Base-by-base conservation (phyloP, 2,329 filamentous ascomycete genomes). In the Aspergillus tamarii region DNA sequence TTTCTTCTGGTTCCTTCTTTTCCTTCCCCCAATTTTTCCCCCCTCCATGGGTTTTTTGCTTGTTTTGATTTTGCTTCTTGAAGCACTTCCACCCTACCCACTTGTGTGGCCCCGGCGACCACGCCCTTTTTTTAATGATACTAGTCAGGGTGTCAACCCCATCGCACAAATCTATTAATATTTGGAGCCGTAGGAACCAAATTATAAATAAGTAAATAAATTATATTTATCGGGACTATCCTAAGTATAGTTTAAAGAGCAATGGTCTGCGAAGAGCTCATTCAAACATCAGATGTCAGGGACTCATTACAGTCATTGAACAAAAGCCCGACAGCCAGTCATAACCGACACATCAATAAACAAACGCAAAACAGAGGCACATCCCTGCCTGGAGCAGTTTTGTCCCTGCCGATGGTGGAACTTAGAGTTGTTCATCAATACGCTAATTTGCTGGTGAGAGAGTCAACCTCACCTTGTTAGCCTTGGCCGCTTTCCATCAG, bases 51-150 rank as follows among this genome's bases (percentile, higher is more conserved):
- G 66, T 64, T 64, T 70, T 65, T 66, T 70, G 68, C 65, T 77
- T 77, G 73, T 77, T 77, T 76, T 77, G 74, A 59, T 77, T 77
- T 77, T 76, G 57, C 75, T 73, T 57, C 66, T 73, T 73, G 61
- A 61, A 73, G 71, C 59, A 63, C 61, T 39, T 59, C 58, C 61
- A 64, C 66, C 67, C 64, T 65, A 65, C 66, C 62, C 67, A 69
- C 62, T 61, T 41, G 45, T 64, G 71, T 73, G 73, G 70, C 73
- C 75, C 71, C 64, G 69, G 74, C 74, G 74, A 77, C 75, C 69
- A 64, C 63, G 67, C 59, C 63, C 52, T 62, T 36, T 9, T 54
- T 36, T 36, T 14, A 34, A 7, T 36, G 11, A 36, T 63, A n/a
- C n/a, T n/a, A 36, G 16, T 36, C 54, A 59, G 55, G 55, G 48